Evolutionary conservation across 2,329 filamentous ascomycete genomes (phyloP).

Genomic region (Penicillium hordei): DNA sequence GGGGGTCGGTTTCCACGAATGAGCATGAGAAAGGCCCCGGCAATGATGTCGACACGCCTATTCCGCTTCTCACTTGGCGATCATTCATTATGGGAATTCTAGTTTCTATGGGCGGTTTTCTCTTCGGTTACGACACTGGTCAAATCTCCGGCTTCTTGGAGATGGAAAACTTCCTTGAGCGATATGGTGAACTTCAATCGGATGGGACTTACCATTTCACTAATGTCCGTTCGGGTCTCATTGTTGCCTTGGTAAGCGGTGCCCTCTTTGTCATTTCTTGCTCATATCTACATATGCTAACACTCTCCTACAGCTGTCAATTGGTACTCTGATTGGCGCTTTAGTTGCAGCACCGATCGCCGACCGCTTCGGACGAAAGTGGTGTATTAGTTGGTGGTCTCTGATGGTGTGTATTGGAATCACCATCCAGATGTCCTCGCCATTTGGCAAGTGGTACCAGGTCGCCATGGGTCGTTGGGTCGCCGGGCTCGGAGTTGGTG

Average conservation of each 20-base stretch:
- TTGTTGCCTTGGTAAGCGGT: constrained; percentile 41
- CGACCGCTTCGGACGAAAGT: constrained; percentile 45
- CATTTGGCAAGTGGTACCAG: constrained; percentile 41
- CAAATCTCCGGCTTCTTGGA: constrained; percentile 47
- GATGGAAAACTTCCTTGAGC: constrained; percentile 42
- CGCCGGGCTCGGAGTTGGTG: constrained; percentile 47
- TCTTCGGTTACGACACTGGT: constrained; percentile 46
- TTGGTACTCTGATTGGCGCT: constrained; percentile 47
- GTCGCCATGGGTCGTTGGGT: constrained; percentile 45
- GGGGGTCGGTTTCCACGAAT: constrained; percentile 21
- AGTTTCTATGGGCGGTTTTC: constrained; percentile 49
- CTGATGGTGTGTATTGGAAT: constrained; percentile 42
- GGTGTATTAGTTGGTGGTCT: constrained; percentile 44
- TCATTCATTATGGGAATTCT: constrained; percentile 38
- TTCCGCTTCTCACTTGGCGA: constrained; percentile 37
- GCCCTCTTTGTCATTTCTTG: background rate
- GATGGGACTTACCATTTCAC: constrained; percentile 39
- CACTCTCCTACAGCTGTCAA: constrained; percentile 34
- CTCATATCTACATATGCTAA: background rate
- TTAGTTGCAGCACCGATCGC: constrained; percentile 43
- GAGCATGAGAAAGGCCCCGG: constrained; percentile 21
- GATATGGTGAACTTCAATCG: constrained; percentile 35
- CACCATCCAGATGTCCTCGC: constrained; percentile 45
- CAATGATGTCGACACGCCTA: constrained; percentile 24
- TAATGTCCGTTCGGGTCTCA: constrained; percentile 44